phyloP scores from a whole-genome alignment of 73 alveolate species.

The Tetrahymena elliotti region DNA sequence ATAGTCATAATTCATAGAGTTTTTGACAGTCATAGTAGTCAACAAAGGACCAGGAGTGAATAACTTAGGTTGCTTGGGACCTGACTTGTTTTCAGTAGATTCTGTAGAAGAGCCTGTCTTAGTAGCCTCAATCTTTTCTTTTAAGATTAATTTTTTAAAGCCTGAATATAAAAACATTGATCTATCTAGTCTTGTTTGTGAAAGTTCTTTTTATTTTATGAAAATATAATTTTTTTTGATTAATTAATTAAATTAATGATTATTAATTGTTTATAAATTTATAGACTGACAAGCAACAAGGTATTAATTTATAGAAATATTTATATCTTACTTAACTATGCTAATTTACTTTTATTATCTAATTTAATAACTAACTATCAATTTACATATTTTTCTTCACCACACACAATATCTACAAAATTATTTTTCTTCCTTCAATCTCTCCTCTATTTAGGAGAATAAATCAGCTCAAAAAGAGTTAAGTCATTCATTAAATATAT shows the following conservation, averaged over 20 bases:
- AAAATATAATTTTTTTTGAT: not conserved
- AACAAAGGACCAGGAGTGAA: slow-evolving; percentile 67
- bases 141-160: not conserved
- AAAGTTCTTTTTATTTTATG: not conserved
- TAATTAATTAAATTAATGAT: not conserved
- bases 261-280: not conserved
- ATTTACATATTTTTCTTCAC: no score
- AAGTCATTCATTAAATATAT: no score
- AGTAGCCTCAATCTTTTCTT: not conserved
- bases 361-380: no score
- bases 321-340: not conserved
- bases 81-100: not conserved
- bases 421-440: no score
- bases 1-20: slow-evolving; percentile 35
- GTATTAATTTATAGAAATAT: not conserved
- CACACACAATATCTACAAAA: no score
- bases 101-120: not conserved
- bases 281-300: not conserved
- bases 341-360: no score
- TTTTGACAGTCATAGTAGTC: slow-evolving; percentile 45
- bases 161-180: not conserved
- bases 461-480: no score
- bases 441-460: no score
- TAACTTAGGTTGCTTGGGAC: slow-evolving; percentile 3
- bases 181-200: not conserved